Percentiles rank a stretch among this genome's conserved stretches.
Evolutionary conservation across 495 filamentous ascomycete genomes (phyloP).

Genomic region (Talaromyces proteolyticus): DNA sequence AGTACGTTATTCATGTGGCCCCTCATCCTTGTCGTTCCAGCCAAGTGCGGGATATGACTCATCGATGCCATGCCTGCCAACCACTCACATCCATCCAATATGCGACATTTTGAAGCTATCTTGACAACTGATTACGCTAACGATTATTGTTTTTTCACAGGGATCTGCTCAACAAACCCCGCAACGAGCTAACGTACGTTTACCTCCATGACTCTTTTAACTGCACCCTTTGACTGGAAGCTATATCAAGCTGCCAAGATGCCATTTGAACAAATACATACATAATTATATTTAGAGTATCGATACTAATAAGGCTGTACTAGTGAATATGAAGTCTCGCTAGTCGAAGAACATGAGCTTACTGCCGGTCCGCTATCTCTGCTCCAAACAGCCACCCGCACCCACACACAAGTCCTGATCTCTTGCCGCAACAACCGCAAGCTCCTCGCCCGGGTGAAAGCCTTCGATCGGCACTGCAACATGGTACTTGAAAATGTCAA

Average conservation of each 20-base stretch:
- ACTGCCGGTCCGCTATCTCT: slow-evolving; percentile 82
- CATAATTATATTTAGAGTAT: slow-evolving; percentile 5
- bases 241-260: slow-evolving; percentile 8
- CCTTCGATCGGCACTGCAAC: slow-evolving; percentile 92
- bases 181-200: slow-evolving; percentile 73
- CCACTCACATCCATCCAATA: slow-evolving; percentile 10
- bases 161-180: slow-evolving; percentile 75
- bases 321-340: slow-evolving; percentile 79
- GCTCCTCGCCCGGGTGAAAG: slow-evolving; percentile 73
- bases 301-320: slow-evolving; percentile 8
- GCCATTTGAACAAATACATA: slow-evolving; percentile 9
- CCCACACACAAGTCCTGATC: slow-evolving; percentile 84
- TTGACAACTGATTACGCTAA: slow-evolving; percentile 20
- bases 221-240: not conserved
- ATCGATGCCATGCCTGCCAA: not conserved
- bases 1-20: slow-evolving; percentile 45
- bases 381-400: slow-evolving; percentile 84
- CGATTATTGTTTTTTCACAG: slow-evolving; percentile 29
- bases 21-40: slow-evolving; percentile 2
- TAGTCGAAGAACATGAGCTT: slow-evolving; percentile 88
- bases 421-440: slow-evolving; percentile 87
- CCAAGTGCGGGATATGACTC: slow-evolving; percentile 11
- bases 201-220: slow-evolving; percentile 3
- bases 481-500: slow-evolving; percentile 98
- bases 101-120: slow-evolving; percentile 11